Base-by-base conservation (phyloP, 2,329 filamentous ascomycete genomes). In the Ceratocystis alfenasii region DNA sequence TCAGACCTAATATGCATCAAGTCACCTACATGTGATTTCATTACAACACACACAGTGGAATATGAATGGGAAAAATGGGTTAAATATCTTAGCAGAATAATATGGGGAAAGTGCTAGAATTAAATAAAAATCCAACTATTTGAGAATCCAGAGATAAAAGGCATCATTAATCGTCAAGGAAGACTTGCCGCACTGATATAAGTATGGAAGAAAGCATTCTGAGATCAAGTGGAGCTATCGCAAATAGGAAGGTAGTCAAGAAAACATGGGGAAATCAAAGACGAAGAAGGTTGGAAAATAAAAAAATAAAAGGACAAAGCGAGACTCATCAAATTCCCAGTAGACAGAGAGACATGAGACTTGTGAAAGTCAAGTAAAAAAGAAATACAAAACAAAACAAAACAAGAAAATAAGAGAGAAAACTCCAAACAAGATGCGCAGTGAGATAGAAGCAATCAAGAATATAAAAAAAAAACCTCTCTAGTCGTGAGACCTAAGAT, bases 141-240 rank as follows among this genome's bases (percentile, higher is more conserved):
- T 25, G 33, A 63, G 63, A 63, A 10, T 30, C 20, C 15, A 36
- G 22, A 30, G n/a, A 57, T 57, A 30, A 63, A 45, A 25, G 12
- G 55, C 55, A 36, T 59, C 55, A 59, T 59, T 20, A 59, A 59
- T 48, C 60, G 8, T 62, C 60, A 62, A 20, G 60, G 46, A 22
- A 53, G 36, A 53, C 55, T 10, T 36, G 30, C 55, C 28, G 55
- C 22, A 59, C 48, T 53, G 62, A 63, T 8, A 36, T 36, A 59
- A 6, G 25, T 41, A 66, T 55, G 59, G 55, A 59, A 59, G 25
- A n/a, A 30, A 33, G 28, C 55, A 59, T 36, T 59, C 30, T 59
- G 30, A 59, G 17, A 59, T 20, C 55, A 59, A 33, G 61, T 5
- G 48, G 30, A 48, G 25, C 48, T 44, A 25, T 48, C 62, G 50